Percentiles rank a stretch among this genome's conserved stretches.
Evolutionary conservation across 2,329 filamentous ascomycete species (phyloP).

Genomic region (Emericellopsis atlantica): DNA sequence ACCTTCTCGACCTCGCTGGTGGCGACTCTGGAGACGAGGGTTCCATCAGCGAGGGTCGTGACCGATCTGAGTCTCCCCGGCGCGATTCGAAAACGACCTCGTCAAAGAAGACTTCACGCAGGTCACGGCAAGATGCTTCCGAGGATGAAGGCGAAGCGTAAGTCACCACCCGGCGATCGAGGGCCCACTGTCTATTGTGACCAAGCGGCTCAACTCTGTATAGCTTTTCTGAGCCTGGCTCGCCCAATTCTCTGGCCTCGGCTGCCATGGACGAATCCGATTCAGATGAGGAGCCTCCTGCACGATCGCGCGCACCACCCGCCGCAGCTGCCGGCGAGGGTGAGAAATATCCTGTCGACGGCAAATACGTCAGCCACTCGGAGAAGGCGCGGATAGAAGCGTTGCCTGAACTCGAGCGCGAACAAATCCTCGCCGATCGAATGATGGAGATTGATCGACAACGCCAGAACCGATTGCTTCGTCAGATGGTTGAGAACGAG

Average conservation of each 20-base stretch:
- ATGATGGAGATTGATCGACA: constrained; percentile 71
- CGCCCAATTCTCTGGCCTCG: constrained; percentile 64
- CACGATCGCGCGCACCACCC: constrained; percentile 22
- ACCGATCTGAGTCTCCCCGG: constrained; percentile 36
- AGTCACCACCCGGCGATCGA: constrained; percentile 10
- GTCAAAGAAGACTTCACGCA: constrained; percentile 34
- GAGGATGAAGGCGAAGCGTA: constrained; percentile 50
- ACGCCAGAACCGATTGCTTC: constrained; percentile 70
- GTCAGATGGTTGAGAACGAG: constrained; percentile 61
- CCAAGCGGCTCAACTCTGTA: neutral
- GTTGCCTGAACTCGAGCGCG: constrained; percentile 82
- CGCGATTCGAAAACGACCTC: constrained; percentile 14
- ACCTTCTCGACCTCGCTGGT: constrained; percentile 84
- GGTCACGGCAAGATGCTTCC: constrained; percentile 25
- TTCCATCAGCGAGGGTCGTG: constrained; percentile 38
- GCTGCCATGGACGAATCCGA: constrained; percentile 86
- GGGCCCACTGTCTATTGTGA: too few relatives aligned
- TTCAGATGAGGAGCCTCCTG: constrained; percentile 39
- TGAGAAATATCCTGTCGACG: constrained; percentile 74
- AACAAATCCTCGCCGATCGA: constrained; percentile 80
- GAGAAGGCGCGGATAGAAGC: constrained; percentile 72
- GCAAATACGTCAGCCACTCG: constrained; percentile 61
- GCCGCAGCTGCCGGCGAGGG: constrained; percentile 34
- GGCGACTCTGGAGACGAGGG: constrained; percentile 55
- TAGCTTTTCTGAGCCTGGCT: constrained; percentile 2